These are phyloP conservation scores for Hymenoscyphus fructigenus DNA, from an alignment of 2,329 filamentous ascomycete species.

Conservation along the genomic window DNA sequence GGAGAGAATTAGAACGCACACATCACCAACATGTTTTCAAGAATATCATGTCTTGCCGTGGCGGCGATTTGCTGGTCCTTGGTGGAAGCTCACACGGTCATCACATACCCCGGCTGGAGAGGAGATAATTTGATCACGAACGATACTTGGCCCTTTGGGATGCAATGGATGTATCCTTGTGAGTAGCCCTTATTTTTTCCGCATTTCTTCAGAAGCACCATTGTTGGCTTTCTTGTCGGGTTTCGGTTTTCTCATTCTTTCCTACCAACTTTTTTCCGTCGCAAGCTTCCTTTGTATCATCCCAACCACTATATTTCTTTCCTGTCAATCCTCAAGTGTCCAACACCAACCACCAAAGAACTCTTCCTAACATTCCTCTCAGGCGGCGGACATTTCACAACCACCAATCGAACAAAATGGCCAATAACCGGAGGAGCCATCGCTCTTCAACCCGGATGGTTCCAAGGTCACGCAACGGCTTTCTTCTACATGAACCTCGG, in stretches of 20 bases:
- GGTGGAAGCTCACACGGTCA: constrained; percentile 42
- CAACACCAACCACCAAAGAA: not conserved
- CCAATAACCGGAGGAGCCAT: constrained; percentile 84
- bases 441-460: constrained; percentile 92
- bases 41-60: constrained; percentile 12
- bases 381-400: constrained; percentile 82
- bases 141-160: constrained; percentile 38
- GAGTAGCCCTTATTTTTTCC: constrained; percentile 25
- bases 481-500: constrained; percentile 91
- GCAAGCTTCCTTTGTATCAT: not conserved
- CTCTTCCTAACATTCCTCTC: constrained; percentile 17
- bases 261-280: not conserved
- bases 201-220: not conserved
- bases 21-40: constrained; percentile 17
- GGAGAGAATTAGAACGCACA: not conserved
- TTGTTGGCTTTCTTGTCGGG: not conserved
- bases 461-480: constrained; percentile 79
- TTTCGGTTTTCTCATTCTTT: not conserved
- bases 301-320: not conserved
- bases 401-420: constrained; percentile 88
- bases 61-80: constrained; percentile 20
- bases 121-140: constrained; percentile 41
- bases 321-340: not conserved
- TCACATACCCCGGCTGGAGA: constrained; percentile 42
- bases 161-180: constrained; percentile 42